phyloP scores from a whole-genome alignment of 2,329 filamentous ascomycete genomes.

The Leptographium wingfieldii region DNA sequence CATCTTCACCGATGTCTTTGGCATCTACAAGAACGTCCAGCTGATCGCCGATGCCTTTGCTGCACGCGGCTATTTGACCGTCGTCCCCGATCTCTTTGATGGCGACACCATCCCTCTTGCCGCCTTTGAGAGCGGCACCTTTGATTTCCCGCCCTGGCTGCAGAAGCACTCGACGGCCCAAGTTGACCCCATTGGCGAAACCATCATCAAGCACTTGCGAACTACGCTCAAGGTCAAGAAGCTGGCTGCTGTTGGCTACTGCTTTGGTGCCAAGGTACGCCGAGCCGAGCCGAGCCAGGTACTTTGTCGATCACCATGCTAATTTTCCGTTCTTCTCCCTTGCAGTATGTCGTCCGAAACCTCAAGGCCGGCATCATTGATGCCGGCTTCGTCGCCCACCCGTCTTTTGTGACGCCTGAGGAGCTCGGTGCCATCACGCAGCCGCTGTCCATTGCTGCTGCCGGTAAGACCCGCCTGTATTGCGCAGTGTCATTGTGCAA shows the following conservation, averaged over 20 bases:
- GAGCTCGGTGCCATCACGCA: constrained; percentile 55
- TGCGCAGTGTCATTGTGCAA: too few relatives aligned
- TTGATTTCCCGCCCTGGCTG: constrained; percentile 32
- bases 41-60: constrained; percentile 65
- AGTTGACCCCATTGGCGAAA: constrained; percentile 36
- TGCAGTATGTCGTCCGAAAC: constrained; percentile 56
- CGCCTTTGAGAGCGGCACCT: constrained; percentile 21
- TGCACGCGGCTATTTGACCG: constrained; percentile 55
- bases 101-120: constrained; percentile 49
- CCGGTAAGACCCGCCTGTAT: constrained; percentile 17
- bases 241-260: constrained; percentile 58
- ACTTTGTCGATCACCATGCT: background rate
- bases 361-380: constrained; percentile 46
- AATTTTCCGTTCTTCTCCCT: background rate
- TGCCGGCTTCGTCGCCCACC: constrained; percentile 63
- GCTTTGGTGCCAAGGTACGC: constrained; percentile 57
- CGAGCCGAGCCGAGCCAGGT: background rate
- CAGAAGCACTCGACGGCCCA: constrained; percentile 32
- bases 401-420: constrained; percentile 56
- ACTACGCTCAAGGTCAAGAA: constrained; percentile 41
- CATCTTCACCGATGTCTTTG: constrained; percentile 34
- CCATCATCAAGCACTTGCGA: constrained; percentile 44
- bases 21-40: constrained; percentile 43
- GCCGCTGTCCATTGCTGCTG: constrained; percentile 54
- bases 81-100: constrained; percentile 60